Base-by-base conservation (phyloP, 768 basidiomycete species). In the Auriscalpium microsporum region DNA sequence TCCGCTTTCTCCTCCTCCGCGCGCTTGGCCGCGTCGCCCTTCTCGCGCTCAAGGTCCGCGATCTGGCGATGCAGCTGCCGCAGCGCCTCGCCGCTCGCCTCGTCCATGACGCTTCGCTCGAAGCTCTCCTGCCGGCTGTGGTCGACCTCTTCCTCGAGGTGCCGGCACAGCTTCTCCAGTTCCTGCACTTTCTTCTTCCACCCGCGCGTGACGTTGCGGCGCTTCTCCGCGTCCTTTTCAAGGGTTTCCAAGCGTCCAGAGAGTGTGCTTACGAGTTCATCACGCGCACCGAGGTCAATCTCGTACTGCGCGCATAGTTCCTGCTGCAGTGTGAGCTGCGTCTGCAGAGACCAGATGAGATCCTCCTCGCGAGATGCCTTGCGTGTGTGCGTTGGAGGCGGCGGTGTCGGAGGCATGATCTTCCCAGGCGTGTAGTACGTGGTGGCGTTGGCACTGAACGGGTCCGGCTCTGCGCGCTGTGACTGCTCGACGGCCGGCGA, bases 141-240 rank as follows among this genome's bases (percentile, higher is more conserved):
- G 58, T 97, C 94, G 33, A 94, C 87, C 65, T 94, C 88, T 65
- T 94, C 92, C 72, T 95, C 87, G 34, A 86, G 74, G 54, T 74
- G 71, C 14, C 82, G 76, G 52, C 84, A 83, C 57, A 80, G 73
- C 58, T 74, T 78, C 70, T 91, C 87, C 48, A 92, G 71, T 59
- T 90, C 87, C 52, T 75, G 74, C 3, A 90, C 84, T 60, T 87
- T 87, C 73, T 86, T 87, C 73, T 83, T 86, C 84, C 87, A 89
- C 16, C 71, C 71, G 40, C 78, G 72, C 36, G 87, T 66, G 0
- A 78, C 72, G 14, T 57, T 70, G 64, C 75, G 78, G 52, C 84
- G 79, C 64, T 82, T 81, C 28, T 72, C 72, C n/a, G 79, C 81
- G 56, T 89, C 87, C 54, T 76, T 78, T 67, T 89, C 84, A 9